phyloP scores from a whole-genome alignment of 2,329 filamentous ascomycete genomes.

The Karstenula rhodostoma region DNA sequence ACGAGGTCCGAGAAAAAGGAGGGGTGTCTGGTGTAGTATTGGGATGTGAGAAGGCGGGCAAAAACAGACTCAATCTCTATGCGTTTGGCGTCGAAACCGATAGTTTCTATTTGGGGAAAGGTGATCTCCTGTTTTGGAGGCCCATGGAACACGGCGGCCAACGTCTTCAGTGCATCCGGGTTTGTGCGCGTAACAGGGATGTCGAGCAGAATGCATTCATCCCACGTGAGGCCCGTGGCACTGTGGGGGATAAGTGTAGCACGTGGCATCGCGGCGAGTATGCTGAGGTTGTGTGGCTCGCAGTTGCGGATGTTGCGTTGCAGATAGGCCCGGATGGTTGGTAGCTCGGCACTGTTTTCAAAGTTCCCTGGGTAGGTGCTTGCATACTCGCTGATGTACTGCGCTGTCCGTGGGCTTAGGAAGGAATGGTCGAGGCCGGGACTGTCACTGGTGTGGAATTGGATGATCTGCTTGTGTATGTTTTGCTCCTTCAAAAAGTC shows the following conservation, averaged over 20 bases:
- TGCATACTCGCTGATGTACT: constrained; percentile 66
- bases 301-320: constrained; percentile 59
- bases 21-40: constrained; percentile 61
- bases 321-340: constrained; percentile 58
- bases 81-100: constrained; percentile 36
- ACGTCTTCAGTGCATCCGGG: constrained; percentile 61
- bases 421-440: constrained; percentile 63
- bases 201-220: constrained; percentile 53
- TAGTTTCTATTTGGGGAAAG: constrained; percentile 45
- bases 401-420: constrained; percentile 62
- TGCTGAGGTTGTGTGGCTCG: constrained; percentile 63
- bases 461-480: constrained; percentile 60
- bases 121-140: constrained; percentile 51
- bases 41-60: constrained; percentile 63
- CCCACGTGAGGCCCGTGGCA: constrained; percentile 46
- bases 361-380: constrained; percentile 64
- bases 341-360: constrained; percentile 55
- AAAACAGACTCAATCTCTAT: constrained; percentile 58
- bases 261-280: constrained; percentile 66
- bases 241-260: constrained; percentile 58
- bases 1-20: constrained; percentile 62
- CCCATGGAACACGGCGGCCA: constrained; percentile 65
- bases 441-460: constrained; percentile 58
- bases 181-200: constrained; percentile 63
- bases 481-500: constrained; percentile 62